Conservation (phyloP, 306 rosid species). For the Cotoneaster glaucophyllus region DNA sequence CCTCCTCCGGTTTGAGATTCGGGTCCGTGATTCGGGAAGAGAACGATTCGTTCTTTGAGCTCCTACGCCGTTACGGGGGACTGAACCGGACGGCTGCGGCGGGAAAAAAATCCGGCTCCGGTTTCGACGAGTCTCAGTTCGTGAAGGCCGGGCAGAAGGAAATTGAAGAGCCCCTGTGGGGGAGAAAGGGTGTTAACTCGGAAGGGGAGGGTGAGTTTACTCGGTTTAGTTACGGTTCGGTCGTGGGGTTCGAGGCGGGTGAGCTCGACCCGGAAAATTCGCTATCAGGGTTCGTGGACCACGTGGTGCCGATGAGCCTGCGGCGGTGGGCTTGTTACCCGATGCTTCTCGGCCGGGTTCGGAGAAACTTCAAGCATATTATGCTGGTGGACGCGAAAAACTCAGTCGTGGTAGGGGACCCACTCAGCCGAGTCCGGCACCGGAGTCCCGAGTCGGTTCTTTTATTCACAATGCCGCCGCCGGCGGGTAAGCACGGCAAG, state of each 20-base stretch:
- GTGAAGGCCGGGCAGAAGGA: constrained; percentile 18
- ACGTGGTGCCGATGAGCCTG: constrained; percentile 47
- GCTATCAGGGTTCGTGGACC: constrained; percentile 66
- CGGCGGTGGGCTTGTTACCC: constrained; percentile 90
- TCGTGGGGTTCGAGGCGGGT: constrained; percentile 59
- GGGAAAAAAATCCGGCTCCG: constrained; percentile 10
- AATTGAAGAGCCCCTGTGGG: constrained; percentile 60
- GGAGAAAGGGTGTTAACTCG: constrained; percentile 9
- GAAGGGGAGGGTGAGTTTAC: constrained; percentile 5
- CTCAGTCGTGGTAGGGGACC: constrained; percentile 43
- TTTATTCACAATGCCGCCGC: constrained; percentile 2
- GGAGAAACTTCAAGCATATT: constrained; percentile 58
- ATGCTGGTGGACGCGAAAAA: constrained; percentile 54
- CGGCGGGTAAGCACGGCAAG: constrained; percentile 28
- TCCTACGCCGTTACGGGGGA: constrained; percentile 22
- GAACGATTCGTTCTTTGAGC: constrained; percentile 41
- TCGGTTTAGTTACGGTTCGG: constrained; percentile 65
- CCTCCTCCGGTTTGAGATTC: constrained; percentile 26
- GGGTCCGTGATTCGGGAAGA: constrained; percentile 41
- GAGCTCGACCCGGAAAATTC: constrained; percentile 94
- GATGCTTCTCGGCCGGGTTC: constrained; percentile 76
- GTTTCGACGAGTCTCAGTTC: constrained; percentile 44
- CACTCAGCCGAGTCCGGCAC: constrained; percentile 43
- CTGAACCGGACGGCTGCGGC: constrained; percentile 13
- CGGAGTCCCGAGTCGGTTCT: constrained; percentile 55